A percentile compares a stretch with the other conserved stretches of the same genome.
These are phyloP conservation scores for Mycena haematopus DNA, from an alignment of 768 basidiomycete species.

Conservation along the genomic window DNA sequence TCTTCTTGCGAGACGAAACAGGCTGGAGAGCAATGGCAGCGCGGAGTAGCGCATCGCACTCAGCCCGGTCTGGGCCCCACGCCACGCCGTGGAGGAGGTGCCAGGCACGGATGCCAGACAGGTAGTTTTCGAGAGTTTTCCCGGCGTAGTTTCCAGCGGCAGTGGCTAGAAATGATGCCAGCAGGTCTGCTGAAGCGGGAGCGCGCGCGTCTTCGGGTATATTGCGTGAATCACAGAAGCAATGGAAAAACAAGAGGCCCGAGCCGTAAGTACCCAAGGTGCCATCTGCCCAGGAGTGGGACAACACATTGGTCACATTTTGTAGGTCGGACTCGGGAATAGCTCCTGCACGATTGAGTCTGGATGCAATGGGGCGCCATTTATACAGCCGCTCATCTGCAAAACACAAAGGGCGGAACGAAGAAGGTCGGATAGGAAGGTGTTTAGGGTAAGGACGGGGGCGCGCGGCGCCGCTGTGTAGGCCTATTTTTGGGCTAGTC, in stretches of 20 bases:
- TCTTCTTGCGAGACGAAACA: background rate
- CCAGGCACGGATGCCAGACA: slow-evolving; percentile 3
- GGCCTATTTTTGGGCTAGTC: too few species aligned
- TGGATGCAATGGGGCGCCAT: too few species aligned
- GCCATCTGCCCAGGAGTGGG: slow-evolving; percentile 12
- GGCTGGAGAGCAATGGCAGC: background rate
- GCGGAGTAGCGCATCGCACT: background rate
- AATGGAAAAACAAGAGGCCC: slow-evolving; percentile 35
- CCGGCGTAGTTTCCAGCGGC: slow-evolving; percentile 4
- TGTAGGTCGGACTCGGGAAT: too few species aligned
- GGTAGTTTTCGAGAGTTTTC: background rate
- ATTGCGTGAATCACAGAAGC: slow-evolving; percentile 30
- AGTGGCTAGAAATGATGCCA: background rate
- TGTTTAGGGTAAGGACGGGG: too few species aligned
- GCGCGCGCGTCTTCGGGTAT: background rate
- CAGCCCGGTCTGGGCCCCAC: background rate
- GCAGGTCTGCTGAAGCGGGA: background rate
- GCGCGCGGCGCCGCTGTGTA: too few species aligned
- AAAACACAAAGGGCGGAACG: too few species aligned
- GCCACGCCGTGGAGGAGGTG: background rate
- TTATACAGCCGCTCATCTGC: too few species aligned
- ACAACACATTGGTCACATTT: background rate
- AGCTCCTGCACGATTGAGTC: too few species aligned
- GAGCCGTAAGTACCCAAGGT: slow-evolving; percentile 34
- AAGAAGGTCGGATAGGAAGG: too few species aligned